These are phyloP conservation scores for Malassezia psittaci DNA, from an alignment of 1,284 basidiomycete species.

Conservation along the genomic window DNA sequence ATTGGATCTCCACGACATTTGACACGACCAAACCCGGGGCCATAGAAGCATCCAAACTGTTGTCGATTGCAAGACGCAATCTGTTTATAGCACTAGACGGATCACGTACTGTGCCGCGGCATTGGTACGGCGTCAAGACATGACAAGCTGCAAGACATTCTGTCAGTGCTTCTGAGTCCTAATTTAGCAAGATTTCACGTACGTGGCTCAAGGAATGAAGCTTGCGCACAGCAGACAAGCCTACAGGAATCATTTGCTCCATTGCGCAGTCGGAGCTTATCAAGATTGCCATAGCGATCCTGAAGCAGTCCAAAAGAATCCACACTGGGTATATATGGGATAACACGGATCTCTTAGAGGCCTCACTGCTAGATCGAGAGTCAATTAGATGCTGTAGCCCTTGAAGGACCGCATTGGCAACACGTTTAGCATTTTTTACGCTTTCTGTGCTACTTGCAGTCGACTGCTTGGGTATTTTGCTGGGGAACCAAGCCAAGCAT, in stretches of 20 bases:
- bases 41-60: background rate
- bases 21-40: background rate
- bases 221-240: constrained; percentile 5
- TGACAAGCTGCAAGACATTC: constrained; percentile 6
- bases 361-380: background rate
- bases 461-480: background rate
- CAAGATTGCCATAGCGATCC: constrained; percentile 8
- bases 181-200: background rate
- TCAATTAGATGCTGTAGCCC: background rate
- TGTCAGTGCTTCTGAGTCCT: constrained; percentile 7
- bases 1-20: constrained; percentile 11
- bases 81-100: background rate
- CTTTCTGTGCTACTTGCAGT: background rate
- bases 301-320: constrained; percentile 7
- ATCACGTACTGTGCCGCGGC: background rate
- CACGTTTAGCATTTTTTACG: constrained; percentile 26
- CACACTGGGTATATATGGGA: background rate
- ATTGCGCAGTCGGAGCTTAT: background rate
- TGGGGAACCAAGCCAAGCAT: constrained; percentile 1
- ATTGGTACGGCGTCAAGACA: background rate
- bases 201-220: background rate
- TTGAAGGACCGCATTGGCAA: constrained; percentile 22
- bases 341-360: background rate
- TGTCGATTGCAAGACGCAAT: background rate
- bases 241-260: constrained; percentile 1